Base-by-base conservation (phyloP, 495 filamentous ascomycete genomes). In the Podospora comata region DNA sequence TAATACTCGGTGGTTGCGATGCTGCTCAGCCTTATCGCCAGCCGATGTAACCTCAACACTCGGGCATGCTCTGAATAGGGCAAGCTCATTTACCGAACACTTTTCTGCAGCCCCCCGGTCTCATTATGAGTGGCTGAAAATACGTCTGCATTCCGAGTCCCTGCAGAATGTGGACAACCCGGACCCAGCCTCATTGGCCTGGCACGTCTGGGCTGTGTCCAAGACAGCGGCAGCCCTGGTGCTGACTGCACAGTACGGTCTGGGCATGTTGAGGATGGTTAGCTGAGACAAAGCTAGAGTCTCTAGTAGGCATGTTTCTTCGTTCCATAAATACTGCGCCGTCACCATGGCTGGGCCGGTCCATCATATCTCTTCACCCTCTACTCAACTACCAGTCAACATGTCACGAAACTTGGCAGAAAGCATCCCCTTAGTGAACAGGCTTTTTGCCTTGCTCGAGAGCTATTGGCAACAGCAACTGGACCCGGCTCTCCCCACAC, bases 401-500 rank as follows among this genome's bases (percentile, higher is more conserved):
- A 72, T 72, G 72, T 32, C 62, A 16, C 19, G 13, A 15, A 23
- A 61, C 0, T 61, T 23, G 23, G 27, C 27, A 48, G n/a, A 62
- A 57, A 55, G 9, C 61, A 32, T 26, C 44, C 39, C 60, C 5
- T 65, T 73, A 55, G 20, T 65, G 5, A 65, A 48, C 48, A 67
- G 61, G 55, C 66, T 65, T 2, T 0, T 70, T 18, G 64, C 65
- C 28, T 68, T 70, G 20, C 48, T 72, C 18, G 66, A 71, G 7
- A 65, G 20, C n/a, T 62, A 70, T 15, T 34, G 69, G 4, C 64
- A 72, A 48, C 68, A 72, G 28, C 20, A 56, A 4, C 44, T 75
- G 32, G 65, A 75, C 65, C 39, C 56, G 5, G 26, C 68, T 11
- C 72, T 74, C 7, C 73, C 75, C 1, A 34, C 32, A 18, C 73